These are phyloP conservation scores for Colletotrichum sp. DNA, from an alignment of 2,329 filamentous ascomycete species.

Conservation along the genomic window DNA sequence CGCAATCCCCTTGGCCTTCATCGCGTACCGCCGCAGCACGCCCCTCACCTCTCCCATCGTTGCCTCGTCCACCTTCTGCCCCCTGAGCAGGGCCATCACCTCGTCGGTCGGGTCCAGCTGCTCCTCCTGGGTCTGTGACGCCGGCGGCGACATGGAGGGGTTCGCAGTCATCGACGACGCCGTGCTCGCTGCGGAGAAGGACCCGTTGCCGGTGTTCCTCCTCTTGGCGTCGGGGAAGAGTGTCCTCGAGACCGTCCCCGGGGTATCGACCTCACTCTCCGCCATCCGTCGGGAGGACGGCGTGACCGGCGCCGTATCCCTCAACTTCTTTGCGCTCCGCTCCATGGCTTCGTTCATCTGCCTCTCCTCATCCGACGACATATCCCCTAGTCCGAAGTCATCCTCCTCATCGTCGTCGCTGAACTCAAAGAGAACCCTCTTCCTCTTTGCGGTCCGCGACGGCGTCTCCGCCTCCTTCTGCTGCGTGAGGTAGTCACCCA, in stretches of 20 bases:
- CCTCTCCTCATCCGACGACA: conserved; percentile 43
- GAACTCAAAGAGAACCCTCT: conserved; percentile 24
- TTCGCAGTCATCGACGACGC: conserved; percentile 20
- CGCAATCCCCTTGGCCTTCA: conserved; percentile 64
- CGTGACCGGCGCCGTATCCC: conserved; percentile 22
- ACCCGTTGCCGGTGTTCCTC: conserved; percentile 34
- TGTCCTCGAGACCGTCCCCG: conserved; percentile 37
- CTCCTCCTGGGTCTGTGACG: not conserved
- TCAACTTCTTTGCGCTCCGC: conserved; percentile 32
- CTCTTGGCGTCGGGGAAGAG: conserved; percentile 38
- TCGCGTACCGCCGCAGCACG: conserved; percentile 59
- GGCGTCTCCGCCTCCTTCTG: conserved; percentile 21
- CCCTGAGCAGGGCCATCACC: conserved; percentile 54
- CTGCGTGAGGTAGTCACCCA: not conserved
- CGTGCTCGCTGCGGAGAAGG: conserved; percentile 10
- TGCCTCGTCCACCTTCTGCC: conserved; percentile 41
- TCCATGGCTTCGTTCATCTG: conserved; percentile 41
- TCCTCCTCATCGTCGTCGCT: conserved; percentile 23
- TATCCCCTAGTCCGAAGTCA: conserved; percentile 29
- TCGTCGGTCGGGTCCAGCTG: conserved; percentile 47
- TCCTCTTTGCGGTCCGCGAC: conserved; percentile 31
- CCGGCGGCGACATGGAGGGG: not conserved
- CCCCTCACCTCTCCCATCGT: conserved; percentile 42
- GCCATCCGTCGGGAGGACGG: conserved; percentile 24
- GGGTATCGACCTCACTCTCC: conserved; percentile 34